Evolutionary conservation across 345 rosid species (phyloP).

Genomic region (Boechera divaricarpa): DNA sequence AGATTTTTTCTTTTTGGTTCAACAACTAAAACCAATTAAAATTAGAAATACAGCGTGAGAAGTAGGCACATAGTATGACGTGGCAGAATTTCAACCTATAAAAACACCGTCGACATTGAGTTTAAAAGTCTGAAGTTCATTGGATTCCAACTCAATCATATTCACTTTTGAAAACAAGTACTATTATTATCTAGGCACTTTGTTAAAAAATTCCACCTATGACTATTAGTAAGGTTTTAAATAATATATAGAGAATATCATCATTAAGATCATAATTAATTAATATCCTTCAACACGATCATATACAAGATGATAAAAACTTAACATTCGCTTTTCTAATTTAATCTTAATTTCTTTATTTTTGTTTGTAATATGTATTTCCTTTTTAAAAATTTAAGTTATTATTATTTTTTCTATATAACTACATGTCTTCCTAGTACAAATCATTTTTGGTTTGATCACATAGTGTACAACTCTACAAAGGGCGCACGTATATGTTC

Average conservation of each 20-base stretch:
- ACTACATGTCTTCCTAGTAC: too few relatives aligned
- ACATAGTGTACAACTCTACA: too few relatives aligned
- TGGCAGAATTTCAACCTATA: conserved; percentile 10
- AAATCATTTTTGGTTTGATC: too few relatives aligned
- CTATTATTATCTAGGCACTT: neutral
- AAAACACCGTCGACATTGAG: conserved; percentile 27
- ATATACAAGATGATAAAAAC: neutral
- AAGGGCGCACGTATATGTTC: too few relatives aligned
- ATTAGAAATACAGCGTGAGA: conserved; percentile 7
- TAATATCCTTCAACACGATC: neutral
- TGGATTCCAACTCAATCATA: conserved; percentile 20
- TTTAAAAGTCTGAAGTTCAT: neutral
- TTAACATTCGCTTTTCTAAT: neutral
- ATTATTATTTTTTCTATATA: neutral
- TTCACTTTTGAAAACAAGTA: neutral
- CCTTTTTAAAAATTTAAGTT: neutral
- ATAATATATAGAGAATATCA: neutral
- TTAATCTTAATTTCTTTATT: neutral
- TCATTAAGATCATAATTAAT: neutral
- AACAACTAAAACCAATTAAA: neutral
- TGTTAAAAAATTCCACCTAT: neutral
- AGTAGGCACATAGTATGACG: conserved; percentile 21
- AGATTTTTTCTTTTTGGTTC: too few relatives aligned
- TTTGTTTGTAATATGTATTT: neutral
- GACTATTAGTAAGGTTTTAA: neutral